phyloP scores from a whole-genome alignment of 2,329 filamentous ascomycete species.

The Acrocalymma vagum region DNA sequence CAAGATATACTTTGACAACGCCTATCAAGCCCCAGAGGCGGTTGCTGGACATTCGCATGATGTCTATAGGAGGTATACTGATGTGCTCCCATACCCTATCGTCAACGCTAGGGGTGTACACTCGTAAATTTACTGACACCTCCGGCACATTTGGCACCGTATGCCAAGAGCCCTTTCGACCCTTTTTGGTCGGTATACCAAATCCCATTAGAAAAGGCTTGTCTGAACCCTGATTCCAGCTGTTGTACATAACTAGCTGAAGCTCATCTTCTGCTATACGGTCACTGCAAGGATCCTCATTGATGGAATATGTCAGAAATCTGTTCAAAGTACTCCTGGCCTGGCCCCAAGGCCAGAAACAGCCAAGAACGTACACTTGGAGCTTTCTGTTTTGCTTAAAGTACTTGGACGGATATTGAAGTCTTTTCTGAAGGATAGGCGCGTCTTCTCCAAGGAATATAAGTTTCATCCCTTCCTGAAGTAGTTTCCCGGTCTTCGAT shows the following conservation, averaged over 20 bases:
- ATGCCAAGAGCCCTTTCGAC: too few species aligned
- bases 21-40: too few species aligned
- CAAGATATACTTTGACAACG: too few species aligned
- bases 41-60: too few species aligned
- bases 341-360: not conserved
- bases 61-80: too few species aligned
- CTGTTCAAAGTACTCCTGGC: not conserved
- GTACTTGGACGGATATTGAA: not conserved
- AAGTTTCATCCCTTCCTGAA: slow-evolving; percentile 5
- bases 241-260: slow-evolving; percentile 2
- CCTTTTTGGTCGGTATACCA: too few species aligned
- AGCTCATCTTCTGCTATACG: not conserved
- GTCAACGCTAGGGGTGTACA: too few species aligned
- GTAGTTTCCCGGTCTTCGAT: slow-evolving; percentile 2
- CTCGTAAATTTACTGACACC: too few species aligned
- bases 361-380: slow-evolving; percentile 4
- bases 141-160: too few species aligned
- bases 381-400: slow-evolving; percentile 3
- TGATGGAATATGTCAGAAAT: slow-evolving; percentile 1
- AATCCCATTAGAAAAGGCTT: slow-evolving; percentile 5
- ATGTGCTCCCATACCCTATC: too few species aligned
- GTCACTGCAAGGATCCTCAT: not conserved
- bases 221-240: not conserved
- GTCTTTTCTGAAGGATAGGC: not conserved
- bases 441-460: slow-evolving; percentile 3